Conservation (phyloP, 2,329 filamentous ascomycete species). For the Ophiostoma himal-ulmi region DNA sequence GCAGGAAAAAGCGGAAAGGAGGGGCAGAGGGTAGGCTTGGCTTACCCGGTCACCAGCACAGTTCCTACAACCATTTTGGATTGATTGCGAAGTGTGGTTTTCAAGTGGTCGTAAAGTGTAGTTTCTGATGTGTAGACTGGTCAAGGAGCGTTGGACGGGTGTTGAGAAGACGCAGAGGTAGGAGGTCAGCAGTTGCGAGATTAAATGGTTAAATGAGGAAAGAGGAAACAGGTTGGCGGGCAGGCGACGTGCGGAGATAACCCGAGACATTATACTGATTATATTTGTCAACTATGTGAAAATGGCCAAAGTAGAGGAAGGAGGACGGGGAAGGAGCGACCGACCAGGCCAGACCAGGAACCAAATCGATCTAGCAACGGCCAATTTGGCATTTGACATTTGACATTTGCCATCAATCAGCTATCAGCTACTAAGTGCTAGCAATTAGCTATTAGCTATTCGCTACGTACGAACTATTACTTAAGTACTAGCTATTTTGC, state of each 20-base stretch:
- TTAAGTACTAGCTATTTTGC: background rate
- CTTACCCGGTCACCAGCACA: conserved; percentile 88
- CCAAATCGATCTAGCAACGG: conserved; percentile 7
- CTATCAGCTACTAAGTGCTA: background rate
- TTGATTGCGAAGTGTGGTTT: conserved; percentile 6
- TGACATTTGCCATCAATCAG: background rate
- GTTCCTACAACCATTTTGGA: conserved; percentile 71
- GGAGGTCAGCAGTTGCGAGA: background rate
- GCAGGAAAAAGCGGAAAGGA: background rate
- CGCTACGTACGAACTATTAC: background rate
- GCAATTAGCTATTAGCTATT: too few relatives aligned
- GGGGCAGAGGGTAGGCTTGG: conserved; percentile 22
- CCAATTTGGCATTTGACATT: background rate
- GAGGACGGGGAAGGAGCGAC: background rate
- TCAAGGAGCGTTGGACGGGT: background rate
- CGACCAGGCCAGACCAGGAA: background rate
- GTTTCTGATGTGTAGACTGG: background rate
- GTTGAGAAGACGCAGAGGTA: background rate
- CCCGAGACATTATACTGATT: conserved; percentile 9
- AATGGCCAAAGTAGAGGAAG: conserved; percentile 7
- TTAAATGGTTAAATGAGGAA: background rate
- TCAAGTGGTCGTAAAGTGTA: too few relatives aligned
- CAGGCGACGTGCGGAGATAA: background rate
- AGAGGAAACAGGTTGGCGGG: background rate
- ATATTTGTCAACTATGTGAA: background rate